Base-by-base conservation (phyloP, 805 yeast genomes). In the Barnettozyma salicaria region DNA sequence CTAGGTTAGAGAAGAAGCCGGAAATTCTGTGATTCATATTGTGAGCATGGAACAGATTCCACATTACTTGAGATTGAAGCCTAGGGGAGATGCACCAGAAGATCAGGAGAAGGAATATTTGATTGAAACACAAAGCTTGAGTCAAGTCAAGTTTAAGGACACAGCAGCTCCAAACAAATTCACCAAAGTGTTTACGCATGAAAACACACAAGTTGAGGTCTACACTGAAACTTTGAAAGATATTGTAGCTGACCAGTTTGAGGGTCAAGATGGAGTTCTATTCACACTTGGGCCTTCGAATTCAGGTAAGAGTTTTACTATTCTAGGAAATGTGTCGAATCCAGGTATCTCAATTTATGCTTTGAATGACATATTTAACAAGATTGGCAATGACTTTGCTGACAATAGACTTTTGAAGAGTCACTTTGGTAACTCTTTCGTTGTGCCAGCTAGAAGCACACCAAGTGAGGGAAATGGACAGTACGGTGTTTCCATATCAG, bases 211-310 rank as follows among this genome's bases (percentile, higher is more conserved):
- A 30, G 38, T 47, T 18, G 61, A 65, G 12, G 47, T 70, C 4
- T 72, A 64, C 53, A 53, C 56, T 9, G 53, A 41, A 18, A 48
- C 49, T 0, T 23, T 53, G 19, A 40, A 51, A 26, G 52, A 48
- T 21, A 31, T 47, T 21, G 48, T 53, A 0, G 9, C 30, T 3
- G 48, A 45, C 13, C n/a, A 49, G 14, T 46, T 61, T 4, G 46
- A 45, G 3, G 62, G 60, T 7, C 55, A 58, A 14, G 77, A 73
- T 44, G 61, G 67, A 16, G 53, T 67, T 7, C 45, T 72, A 21
- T 68, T 74, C 45, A 63, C 76, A 0, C 47, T 74, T 46, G 80
- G 80, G 1, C 73, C 79, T 23, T 67, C 78, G 1, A 72, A 70
- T 24, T 63, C 74, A 6, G 79, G 79, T 2, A 74, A 74, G 43